A percentile compares a stretch with the other conserved stretches of the same genome.
phyloP scores from a whole-genome alignment of 2,329 filamentous ascomycete species.

The Pseudocercospora musae region DNA sequence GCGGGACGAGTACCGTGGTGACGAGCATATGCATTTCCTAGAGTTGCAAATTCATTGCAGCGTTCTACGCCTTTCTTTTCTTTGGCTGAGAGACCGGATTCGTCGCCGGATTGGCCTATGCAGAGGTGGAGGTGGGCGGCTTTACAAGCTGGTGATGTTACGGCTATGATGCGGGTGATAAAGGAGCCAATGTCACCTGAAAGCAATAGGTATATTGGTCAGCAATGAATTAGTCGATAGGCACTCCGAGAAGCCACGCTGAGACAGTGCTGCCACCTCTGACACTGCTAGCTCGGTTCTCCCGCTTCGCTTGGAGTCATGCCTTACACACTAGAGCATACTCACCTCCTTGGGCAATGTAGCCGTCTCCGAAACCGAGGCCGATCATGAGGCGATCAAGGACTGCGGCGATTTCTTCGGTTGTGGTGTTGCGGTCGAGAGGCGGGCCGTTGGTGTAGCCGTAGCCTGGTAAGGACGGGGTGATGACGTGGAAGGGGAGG shows the following conservation, averaged over 20 bases:
- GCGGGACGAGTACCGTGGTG: slow-evolving; percentile 54
- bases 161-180: slow-evolving; percentile 44
- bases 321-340: no score
- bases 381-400: slow-evolving; percentile 53
- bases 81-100: slow-evolving; percentile 16
- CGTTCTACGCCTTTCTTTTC: slow-evolving; percentile 26
- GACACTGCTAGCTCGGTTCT: no score
- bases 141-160: slow-evolving; percentile 47
- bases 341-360: slow-evolving; percentile 54
- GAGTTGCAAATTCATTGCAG: slow-evolving; percentile 22
- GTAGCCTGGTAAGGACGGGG: slow-evolving; percentile 56
- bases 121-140: slow-evolving; percentile 34
- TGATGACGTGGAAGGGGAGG: slow-evolving; percentile 57
- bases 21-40: slow-evolving; percentile 49
- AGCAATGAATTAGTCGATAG: no score
- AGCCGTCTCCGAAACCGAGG: slow-evolving; percentile 52
- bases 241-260: no score
- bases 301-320: no score
- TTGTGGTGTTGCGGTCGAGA: slow-evolving; percentile 43
- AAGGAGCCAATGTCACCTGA: slow-evolving; percentile 48
- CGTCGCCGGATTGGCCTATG: slow-evolving; percentile 17
- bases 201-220: no score
- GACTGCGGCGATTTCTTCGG: slow-evolving; percentile 42
- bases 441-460: slow-evolving; percentile 51
- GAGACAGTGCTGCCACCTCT: no score